These are phyloP conservation scores for Gypsophila paniculata DNA, from an alignment of 179 eudicot genomes.

Conservation along the genomic window DNA sequence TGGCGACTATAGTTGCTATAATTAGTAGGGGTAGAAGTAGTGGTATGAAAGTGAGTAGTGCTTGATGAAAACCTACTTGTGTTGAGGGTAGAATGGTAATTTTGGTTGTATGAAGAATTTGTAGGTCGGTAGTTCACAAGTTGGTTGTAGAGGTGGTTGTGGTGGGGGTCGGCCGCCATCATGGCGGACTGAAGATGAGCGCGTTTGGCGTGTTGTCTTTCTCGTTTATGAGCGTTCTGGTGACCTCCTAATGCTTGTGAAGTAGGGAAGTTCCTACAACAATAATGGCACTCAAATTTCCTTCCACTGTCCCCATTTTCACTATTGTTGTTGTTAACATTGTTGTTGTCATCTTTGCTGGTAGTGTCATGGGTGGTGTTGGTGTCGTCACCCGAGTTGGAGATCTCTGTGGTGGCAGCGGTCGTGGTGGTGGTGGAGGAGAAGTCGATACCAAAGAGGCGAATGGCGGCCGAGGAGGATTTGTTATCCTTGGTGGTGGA, in stretches of 20 bases:
- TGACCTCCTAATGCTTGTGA: conserved; percentile 99
- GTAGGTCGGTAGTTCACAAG: conserved; percentile 34
- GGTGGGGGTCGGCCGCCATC: conserved; percentile 34
- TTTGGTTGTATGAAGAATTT: not conserved
- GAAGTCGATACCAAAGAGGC: conserved; percentile 89
- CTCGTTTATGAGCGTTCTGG: conserved; percentile 96
- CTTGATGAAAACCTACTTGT: conserved; percentile 5
- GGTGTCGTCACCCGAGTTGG: not conserved
- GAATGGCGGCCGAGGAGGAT: conserved; percentile 33
- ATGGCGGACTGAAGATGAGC: conserved; percentile 75
- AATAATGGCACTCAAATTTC: conserved; percentile 90
- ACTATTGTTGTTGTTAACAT: not conserved
- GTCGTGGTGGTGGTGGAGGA: conserved; percentile 30
- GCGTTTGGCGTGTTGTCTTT: conserved; percentile 83
- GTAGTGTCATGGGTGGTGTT: not conserved
- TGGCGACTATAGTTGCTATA: not conserved
- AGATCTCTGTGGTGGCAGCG: conserved; percentile 7
- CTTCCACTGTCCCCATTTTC: conserved; percentile 35
- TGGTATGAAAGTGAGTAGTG: not conserved
- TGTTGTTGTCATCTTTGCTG: not conserved
- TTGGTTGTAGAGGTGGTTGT: conserved; percentile 11
- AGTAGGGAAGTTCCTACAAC: conserved; percentile 88
- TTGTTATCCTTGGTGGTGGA: conserved; percentile 36
- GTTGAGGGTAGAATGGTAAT: not conserved
- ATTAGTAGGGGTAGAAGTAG: conserved; percentile 6